Percentiles rank a stretch among this genome's conserved stretches.
These are phyloP conservation scores for carrot (Daucus carota) DNA, from an alignment of 129 eudicot species.

Conservation along the genomic window DNA sequence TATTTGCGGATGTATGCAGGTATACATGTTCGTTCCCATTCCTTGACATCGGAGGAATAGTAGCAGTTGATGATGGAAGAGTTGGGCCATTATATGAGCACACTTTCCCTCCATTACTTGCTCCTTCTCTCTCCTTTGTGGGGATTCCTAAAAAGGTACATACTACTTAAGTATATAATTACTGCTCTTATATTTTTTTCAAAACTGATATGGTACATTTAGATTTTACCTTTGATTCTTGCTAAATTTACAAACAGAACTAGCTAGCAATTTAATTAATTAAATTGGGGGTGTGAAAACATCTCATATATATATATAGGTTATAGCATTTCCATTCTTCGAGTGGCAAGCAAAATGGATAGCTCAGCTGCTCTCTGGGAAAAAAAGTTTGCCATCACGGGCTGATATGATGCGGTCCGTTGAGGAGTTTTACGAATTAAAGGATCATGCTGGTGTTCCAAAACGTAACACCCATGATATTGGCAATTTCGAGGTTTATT, in stretches of 20 bases:
- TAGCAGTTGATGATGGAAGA: conserved; percentile 70
- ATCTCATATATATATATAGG: conserved; percentile 16
- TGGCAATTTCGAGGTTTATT: conserved; percentile 60
- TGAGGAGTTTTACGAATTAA: conserved; percentile 57
- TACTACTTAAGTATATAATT: background rate
- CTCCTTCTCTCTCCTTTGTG: conserved; percentile 85
- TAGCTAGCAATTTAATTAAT: background rate
- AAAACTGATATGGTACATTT: background rate
- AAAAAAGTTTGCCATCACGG: conserved; percentile 59
- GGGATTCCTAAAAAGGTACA: conserved; percentile 91
- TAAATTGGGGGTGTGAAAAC: background rate
- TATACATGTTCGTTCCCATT: conserved; percentile 86
- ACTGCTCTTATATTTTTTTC: background rate
- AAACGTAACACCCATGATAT: conserved; percentile 75
- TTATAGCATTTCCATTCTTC: conserved; percentile 91
- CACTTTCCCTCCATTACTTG: conserved; percentile 83
- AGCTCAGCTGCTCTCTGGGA: conserved; percentile 67
- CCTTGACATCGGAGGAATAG: conserved; percentile 90
- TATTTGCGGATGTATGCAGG: conserved; percentile 44
- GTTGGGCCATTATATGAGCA: conserved; percentile 92
- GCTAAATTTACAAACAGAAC: background rate
- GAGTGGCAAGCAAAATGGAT: conserved; percentile 96
- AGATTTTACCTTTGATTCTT: background rate
- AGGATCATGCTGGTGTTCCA: conserved; percentile 69
- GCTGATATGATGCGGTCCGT: conserved; percentile 76